Conservation (phyloP, 768 basidiomycete genomes). For the Brasilioporus rufonigricans region DNA sequence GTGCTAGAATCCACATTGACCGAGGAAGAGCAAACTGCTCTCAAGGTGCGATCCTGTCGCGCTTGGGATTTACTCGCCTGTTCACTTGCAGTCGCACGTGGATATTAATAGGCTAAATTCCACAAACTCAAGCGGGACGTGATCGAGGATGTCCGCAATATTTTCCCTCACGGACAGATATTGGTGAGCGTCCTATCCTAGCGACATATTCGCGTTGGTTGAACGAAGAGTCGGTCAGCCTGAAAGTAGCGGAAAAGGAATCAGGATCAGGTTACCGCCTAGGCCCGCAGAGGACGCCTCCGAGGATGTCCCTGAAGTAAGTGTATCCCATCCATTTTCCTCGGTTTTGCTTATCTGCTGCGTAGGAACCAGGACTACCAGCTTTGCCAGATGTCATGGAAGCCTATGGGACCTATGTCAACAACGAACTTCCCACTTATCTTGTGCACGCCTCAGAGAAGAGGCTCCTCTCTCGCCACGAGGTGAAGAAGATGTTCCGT, state of each 20-base stretch:
- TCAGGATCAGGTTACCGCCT: conserved; percentile 21
- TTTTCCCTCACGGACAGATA: conserved; percentile 31
- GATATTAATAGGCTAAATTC: conserved; percentile 25
- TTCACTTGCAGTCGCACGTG: not conserved
- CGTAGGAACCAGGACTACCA: conserved; percentile 14
- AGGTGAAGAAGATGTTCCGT: conserved; percentile 32
- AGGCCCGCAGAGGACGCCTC: conserved; percentile 4
- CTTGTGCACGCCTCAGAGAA: conserved; percentile 27
- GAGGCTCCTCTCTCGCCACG: conserved; percentile 29
- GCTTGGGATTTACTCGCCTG: not conserved
- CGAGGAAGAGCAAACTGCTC: conserved; percentile 21
- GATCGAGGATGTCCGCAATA: conserved; percentile 25
- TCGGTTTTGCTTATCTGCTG: not conserved
- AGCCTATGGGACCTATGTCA: conserved; percentile 19
- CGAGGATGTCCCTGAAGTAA: conserved; percentile 5
- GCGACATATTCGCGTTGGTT: not conserved
- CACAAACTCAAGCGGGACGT: conserved; percentile 29
- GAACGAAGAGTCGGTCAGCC: conserved; percentile 12
- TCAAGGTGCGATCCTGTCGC: conserved; percentile 16
- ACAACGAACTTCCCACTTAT: conserved; percentile 31
- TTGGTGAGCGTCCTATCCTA: conserved; percentile 14
- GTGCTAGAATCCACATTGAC: conserved; percentile 21
- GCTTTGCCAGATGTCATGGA: conserved; percentile 26
- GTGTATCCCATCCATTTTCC: not conserved
- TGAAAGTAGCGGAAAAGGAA: conserved; percentile 23